These are phyloP conservation scores for Elaeis oleifera DNA, from an alignment of 202 grass and related monocot genomes.

Conservation along the genomic window DNA sequence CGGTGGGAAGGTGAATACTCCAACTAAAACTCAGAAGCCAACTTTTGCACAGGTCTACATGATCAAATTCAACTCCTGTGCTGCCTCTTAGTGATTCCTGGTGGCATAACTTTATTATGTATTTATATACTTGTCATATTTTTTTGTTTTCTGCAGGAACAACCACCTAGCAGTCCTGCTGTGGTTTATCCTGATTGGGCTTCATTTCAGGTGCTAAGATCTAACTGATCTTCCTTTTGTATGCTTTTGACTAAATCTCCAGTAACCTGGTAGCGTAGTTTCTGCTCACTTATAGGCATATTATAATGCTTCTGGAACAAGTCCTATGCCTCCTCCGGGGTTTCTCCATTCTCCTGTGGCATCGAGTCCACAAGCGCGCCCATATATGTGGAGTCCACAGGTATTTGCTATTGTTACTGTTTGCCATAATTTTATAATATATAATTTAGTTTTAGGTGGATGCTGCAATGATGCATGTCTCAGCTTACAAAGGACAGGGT, in stretches of 20 bases:
- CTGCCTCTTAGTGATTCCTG: too few relatives aligned
- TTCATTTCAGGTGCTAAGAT: slow-evolving; percentile 45
- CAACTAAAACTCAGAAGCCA: slow-evolving; percentile 52
- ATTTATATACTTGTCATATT: slow-evolving; percentile 29
- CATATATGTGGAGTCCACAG: slow-evolving; percentile 71
- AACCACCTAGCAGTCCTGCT: slow-evolving; percentile 41
- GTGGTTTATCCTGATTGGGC: slow-evolving; percentile 59
- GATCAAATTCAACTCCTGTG: slow-evolving; percentile 15
- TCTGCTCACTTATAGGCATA: slow-evolving; percentile 43
- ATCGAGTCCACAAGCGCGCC: slow-evolving; percentile 47
- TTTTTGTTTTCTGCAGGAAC: slow-evolving; percentile 45
- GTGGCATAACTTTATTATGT: neutral
- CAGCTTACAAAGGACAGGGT: neutral
- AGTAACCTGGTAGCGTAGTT: slow-evolving; percentile 22
- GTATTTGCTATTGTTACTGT: slow-evolving; percentile 13
- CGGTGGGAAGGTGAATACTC: slow-evolving; percentile 42
- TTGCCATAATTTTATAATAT: neutral
- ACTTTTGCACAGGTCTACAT: slow-evolving; percentile 35
- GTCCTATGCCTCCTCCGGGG: slow-evolving; percentile 38
- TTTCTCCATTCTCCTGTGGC: slow-evolving; percentile 53
- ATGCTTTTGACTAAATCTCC: slow-evolving; percentile 13
- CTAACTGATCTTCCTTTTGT: neutral
- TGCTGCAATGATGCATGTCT: neutral
- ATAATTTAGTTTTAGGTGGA: neutral
- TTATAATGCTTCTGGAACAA: slow-evolving; percentile 36